Evolutionary conservation across 805 yeast genomes (phyloP), one percentile per base, ranked within the genome.

Genomic region (Ogataea neopini): DNA sequence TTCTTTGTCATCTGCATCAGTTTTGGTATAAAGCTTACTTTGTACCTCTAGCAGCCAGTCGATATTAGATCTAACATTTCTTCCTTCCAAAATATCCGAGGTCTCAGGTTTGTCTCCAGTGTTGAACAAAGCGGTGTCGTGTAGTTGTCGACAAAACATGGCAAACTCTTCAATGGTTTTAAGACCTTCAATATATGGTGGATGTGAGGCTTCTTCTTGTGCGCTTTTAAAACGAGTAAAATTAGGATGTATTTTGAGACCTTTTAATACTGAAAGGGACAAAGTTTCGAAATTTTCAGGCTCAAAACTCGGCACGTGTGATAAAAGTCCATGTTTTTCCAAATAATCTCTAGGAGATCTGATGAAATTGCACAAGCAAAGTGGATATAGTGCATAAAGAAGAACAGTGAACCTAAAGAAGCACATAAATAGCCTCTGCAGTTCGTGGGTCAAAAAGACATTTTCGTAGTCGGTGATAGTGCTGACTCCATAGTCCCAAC

Each of bases 301-400:
- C 22, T 49, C 35, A 29, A 29, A 43, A 5, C 14, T 6, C 10
- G 53, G 6, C 3, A 40, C 26, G 11, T 20, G 36, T 7, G 41
- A 18, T 6, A 48, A 14, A 66, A 58, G 53, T 15, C 44, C 39
- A 43, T 58, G 50, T 44, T 47, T 33, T 6, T 53, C 43, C 30
- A 67, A 52, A 53, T 69, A 80, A 32, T 59, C 59, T 3, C 59
- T 49, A 4, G 86, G 81, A 36, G 64, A 60, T 17, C 70, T 65
- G 15, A 73, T 52, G 54, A 77, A 81, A 6, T 59, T 53, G 19
- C 73, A 54, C 4, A 81, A 63, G 50, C 77, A 77, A 18, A 71
- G 59, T 0, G 88, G 87, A 49, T 72, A 83, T 10, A 82, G 59
- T 0, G 84, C 87, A 52, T 83, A 83, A 1, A 83, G 57, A 20